These are phyloP conservation scores for Candida vartiovaarae DNA, from an alignment of 805 yeast genomes.

Conservation along the genomic window DNA sequence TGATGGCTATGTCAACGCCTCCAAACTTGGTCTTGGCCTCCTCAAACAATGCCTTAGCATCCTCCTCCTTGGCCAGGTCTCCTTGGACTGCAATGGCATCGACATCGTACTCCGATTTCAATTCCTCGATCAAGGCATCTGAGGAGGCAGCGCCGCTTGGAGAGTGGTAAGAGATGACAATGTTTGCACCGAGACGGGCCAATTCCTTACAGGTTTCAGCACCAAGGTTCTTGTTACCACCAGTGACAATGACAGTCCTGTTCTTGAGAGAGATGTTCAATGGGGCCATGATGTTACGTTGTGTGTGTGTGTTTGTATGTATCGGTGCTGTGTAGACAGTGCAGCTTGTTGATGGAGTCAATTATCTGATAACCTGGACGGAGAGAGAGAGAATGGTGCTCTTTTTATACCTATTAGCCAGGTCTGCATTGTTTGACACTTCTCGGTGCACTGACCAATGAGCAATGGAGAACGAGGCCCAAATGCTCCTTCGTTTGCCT, in stretches of 20 bases:
- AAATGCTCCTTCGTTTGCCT: too few species aligned
- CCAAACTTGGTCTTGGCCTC: conserved; percentile 40
- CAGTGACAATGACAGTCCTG: conserved; percentile 49
- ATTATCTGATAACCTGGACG: too few species aligned
- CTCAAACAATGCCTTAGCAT: conserved; percentile 38
- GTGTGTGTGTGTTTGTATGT: too few species aligned
- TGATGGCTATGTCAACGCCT: conserved; percentile 53
- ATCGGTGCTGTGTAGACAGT: too few species aligned
- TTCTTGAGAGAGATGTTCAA: conserved; percentile 29
- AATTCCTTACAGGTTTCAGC: conserved; percentile 44
- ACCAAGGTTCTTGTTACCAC: conserved; percentile 60
- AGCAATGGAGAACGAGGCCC: too few species aligned
- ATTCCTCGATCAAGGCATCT: conserved; percentile 30
- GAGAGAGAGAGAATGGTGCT: too few species aligned
- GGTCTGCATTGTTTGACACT: too few species aligned
- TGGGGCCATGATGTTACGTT: conserved; percentile 11
- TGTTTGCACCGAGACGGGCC: conserved; percentile 46
- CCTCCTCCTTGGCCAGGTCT: conserved; percentile 29
- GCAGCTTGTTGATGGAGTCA: too few species aligned
- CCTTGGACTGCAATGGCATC: conserved; percentile 26
- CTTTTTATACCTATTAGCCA: too few species aligned
- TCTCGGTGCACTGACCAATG: too few species aligned
- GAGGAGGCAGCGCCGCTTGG: conserved; percentile 29
- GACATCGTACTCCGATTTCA: conserved; percentile 30
- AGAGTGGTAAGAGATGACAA: conserved; percentile 52